Conservation (phyloP, 805 yeast genomes). For the Sugiyamaella valdiviana region DNA sequence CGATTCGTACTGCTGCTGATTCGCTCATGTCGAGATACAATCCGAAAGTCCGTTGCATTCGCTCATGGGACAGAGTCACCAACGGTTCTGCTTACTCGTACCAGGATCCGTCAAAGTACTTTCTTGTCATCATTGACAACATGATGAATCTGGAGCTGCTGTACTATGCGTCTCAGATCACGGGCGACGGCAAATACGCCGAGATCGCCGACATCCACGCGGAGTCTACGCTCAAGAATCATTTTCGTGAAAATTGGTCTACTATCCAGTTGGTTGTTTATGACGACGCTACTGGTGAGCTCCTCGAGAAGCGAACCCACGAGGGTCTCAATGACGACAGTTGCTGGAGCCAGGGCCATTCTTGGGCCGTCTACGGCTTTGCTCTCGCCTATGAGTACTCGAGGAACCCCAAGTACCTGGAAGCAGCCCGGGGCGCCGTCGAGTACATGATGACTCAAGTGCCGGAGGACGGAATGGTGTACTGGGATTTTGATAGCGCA, state of each 20-base stretch:
- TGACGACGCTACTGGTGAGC: constrained; percentile 23
- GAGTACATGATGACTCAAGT: constrained; percentile 25
- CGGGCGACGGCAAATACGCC: constrained; percentile 28
- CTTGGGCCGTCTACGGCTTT: constrained; percentile 32
- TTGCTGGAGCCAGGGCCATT: constrained; percentile 33
- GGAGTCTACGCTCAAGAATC: constrained; percentile 26
- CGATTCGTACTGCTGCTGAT: constrained; percentile 28
- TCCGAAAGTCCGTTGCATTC: constrained; percentile 14
- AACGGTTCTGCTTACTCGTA: constrained; percentile 20
- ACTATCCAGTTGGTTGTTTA: constrained; percentile 28
- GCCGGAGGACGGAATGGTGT: constrained; percentile 26
- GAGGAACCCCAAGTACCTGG: constrained; percentile 24
- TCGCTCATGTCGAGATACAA: constrained; percentile 24
- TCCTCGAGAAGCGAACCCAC: constrained; percentile 26
- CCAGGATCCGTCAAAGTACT: constrained; percentile 21
- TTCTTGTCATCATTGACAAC: constrained; percentile 29
- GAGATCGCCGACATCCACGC: constrained; percentile 32
- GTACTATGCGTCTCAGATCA: constrained; percentile 25
- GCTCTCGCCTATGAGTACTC: constrained; percentile 28
- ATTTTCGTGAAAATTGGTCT: constrained; percentile 25
- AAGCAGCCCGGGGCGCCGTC: constrained; percentile 25
- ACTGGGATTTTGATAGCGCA: constrained; percentile 22
- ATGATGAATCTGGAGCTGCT: constrained; percentile 27
- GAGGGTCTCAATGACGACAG: constrained; percentile 30
- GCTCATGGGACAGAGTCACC: constrained; percentile 28